phyloP scores from a whole-genome alignment of 2,329 filamentous ascomycete genomes.

The Zasmidium citrigriseum region DNA sequence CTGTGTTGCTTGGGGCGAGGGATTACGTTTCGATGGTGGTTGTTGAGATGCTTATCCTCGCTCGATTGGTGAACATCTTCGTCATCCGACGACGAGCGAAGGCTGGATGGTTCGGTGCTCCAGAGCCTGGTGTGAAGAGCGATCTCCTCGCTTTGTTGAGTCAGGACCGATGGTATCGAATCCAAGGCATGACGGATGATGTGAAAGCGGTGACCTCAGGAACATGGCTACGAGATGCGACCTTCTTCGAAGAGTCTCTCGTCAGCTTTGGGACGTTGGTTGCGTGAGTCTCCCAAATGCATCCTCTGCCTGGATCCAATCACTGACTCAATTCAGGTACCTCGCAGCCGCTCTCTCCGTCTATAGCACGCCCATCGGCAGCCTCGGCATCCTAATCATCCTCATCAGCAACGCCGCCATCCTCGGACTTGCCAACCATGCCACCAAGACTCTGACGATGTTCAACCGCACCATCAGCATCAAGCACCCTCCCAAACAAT shows the following conservation, averaged over 20 bases:
- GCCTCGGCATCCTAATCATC: conserved; percentile 54
- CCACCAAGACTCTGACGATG: conserved; percentile 51
- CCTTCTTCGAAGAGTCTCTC: conserved; percentile 52
- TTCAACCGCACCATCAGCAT: conserved; percentile 48
- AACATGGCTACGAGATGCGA: conserved; percentile 57
- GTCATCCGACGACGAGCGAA: conserved; percentile 55
- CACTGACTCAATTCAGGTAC: conserved; percentile 29
- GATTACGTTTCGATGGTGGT: conserved; percentile 51
- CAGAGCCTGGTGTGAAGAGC: conserved; percentile 38
- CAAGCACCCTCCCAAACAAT: conserved; percentile 29
- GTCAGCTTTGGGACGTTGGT: conserved; percentile 57
- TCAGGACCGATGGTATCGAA: conserved; percentile 52
- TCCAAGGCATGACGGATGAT: conserved; percentile 58
- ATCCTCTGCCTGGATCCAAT: too few species aligned
- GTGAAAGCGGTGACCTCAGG: conserved; percentile 61
- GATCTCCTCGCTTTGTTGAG: conserved; percentile 58
- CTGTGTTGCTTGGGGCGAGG: not conserved
- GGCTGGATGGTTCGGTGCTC: conserved; percentile 32
- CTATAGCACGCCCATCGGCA: conserved; percentile 57
- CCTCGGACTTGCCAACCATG: conserved; percentile 56
- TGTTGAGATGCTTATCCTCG: conserved; percentile 53
- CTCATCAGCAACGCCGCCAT: conserved; percentile 56
- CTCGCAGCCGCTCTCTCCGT: conserved; percentile 57
- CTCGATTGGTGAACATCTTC: conserved; percentile 58
- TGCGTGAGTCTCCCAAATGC: conserved; percentile 48